Base-by-base conservation (phyloP, 2,329 filamentous ascomycete genomes). In the Chrysosporium keratinophilum region DNA sequence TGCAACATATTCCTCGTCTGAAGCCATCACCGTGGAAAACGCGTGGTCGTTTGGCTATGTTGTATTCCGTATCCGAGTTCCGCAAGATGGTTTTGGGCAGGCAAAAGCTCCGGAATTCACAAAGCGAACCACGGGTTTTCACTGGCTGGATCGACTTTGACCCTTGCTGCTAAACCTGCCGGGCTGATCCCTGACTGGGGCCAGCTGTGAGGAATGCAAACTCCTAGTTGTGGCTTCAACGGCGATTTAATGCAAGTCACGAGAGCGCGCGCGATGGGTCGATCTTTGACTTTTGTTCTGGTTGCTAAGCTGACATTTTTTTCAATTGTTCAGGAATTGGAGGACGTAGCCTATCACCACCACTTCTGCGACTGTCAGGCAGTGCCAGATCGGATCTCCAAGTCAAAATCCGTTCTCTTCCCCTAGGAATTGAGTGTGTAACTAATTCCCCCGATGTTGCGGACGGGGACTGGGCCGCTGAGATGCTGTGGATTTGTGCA, bases 1-100 rank as follows among this genome's bases (percentile, higher is more conserved):
- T 63, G 75, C 74, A 62, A 78, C 65, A 64, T 78, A 74, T 67
- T 78, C 73, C 64, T 78, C 73, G 58, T 77, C 75, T 61, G 74
- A 73, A 28, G 73, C 71, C 74, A 72, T 71, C 23, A 15, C 40
- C 10, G 28, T 10, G 14, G 7, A 34, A 44, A 20, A 43, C 9
- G 40, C 40, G 40, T 44, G 49, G 31, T 20, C 10, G 35, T 10
- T n/a, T 20, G 17, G 39, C 37, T 43, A 20, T 3, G 34, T 50
- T 50, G 14, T 11, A 20, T 34, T 42, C 23, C 23, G 23, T 28
- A 28, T 51, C 50, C 41, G 42, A 46, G 42, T 52, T 52, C 42
- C 50, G 42, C 20, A 15, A 15, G 31, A 19, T 20, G 37, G 41
- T 40, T 52, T 40, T 46, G 47, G 19, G 15, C 33, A 33, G 33